Evolutionary conservation across 1,284 basidiomycete species (phyloP).

Genomic region (Blastosporella zonata): DNA sequence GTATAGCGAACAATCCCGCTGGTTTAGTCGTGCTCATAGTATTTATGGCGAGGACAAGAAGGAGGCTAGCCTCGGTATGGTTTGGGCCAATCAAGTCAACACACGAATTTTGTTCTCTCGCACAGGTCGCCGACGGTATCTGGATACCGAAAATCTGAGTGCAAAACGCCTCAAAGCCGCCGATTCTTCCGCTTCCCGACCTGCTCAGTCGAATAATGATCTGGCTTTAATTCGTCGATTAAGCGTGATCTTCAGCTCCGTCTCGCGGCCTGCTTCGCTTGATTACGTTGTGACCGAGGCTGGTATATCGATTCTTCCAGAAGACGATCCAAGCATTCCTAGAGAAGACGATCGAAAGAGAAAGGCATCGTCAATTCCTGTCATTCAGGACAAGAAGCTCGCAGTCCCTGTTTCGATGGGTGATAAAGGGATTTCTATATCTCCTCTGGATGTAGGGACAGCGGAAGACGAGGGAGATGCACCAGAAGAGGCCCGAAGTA

Average conservation of each 20-base stretch:
- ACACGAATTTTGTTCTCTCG: slow-evolving; percentile 78
- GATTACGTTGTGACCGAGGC: slow-evolving; percentile 70
- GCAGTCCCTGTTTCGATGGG: neutral
- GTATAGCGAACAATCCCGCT: slow-evolving; percentile 73
- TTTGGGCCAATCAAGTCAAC: slow-evolving; percentile 91
- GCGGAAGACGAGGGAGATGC: slow-evolving; percentile 24
- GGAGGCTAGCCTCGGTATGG: slow-evolving; percentile 81
- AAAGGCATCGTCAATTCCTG: neutral
- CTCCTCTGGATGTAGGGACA: slow-evolving; percentile 38
- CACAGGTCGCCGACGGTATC: slow-evolving; percentile 64
- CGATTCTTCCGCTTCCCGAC: neutral
- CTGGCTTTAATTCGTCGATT: slow-evolving; percentile 57
- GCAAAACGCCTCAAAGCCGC: slow-evolving; percentile 30
- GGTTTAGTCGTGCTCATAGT: slow-evolving; percentile 69
- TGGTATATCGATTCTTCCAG: slow-evolving; percentile 47
- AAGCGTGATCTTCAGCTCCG: slow-evolving; percentile 73
- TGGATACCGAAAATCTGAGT: slow-evolving; percentile 33
- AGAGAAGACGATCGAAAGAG: slow-evolving; percentile 2
- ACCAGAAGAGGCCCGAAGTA: slow-evolving; percentile 11
- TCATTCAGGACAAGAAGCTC: neutral
- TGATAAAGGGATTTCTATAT: slow-evolving; percentile 23
- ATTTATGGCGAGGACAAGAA: slow-evolving; percentile 58
- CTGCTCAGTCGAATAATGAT: slow-evolving; percentile 25
- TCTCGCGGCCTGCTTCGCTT: slow-evolving; percentile 52
- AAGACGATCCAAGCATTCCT: neutral